Evolutionary conservation across 1,284 basidiomycete genomes (phyloP).

Genomic region (Apiotrichum porosum): DNA sequence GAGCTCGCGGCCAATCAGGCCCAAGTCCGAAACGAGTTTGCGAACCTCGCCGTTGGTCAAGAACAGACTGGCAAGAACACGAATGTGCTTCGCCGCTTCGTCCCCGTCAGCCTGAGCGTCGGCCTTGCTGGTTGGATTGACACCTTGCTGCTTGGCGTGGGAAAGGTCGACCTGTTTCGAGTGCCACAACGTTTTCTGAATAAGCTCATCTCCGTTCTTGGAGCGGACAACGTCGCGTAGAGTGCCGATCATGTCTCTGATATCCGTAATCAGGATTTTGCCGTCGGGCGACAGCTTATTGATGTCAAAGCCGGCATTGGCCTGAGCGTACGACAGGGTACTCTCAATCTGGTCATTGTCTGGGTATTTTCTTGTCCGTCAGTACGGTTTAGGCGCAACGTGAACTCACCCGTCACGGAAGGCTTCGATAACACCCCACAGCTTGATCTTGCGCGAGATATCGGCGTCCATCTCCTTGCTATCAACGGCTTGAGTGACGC

Average conservation of each 20-base stretch:
- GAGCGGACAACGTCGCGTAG: slow-evolving; percentile 57
- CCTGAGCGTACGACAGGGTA: slow-evolving; percentile 63
- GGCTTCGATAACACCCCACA: slow-evolving; percentile 74
- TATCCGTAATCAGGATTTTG: slow-evolving; percentile 67
- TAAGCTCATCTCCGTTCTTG: slow-evolving; percentile 84
- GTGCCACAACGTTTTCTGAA: slow-evolving; percentile 76
- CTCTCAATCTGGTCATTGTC: slow-evolving; percentile 73
- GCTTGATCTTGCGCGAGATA: slow-evolving; percentile 49
- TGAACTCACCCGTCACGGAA: slow-evolving; percentile 60
- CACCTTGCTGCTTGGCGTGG: slow-evolving; percentile 4
- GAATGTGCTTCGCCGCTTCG: slow-evolving; percentile 72
- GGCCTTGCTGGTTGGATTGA: slow-evolving; percentile 37
- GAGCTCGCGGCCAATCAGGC: slow-evolving; percentile 77
- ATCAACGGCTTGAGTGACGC: slow-evolving; percentile 41
- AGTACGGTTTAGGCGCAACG: background rate
- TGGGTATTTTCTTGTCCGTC: slow-evolving; percentile 57
- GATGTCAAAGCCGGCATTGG: slow-evolving; percentile 63
- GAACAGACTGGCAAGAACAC: slow-evolving; percentile 74
- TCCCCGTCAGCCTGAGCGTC: slow-evolving; percentile 57
- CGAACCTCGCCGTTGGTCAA: slow-evolving; percentile 87
- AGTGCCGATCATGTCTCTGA: slow-evolving; percentile 52
- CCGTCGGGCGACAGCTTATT: slow-evolving; percentile 70
- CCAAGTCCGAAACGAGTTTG: slow-evolving; percentile 77
- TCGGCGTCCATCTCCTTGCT: slow-evolving; percentile 46
- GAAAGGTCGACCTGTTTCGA: slow-evolving; percentile 31